Conservation (phyloP, 2,329 filamentous ascomycete genomes). For the Alternaria gansuensis region DNA sequence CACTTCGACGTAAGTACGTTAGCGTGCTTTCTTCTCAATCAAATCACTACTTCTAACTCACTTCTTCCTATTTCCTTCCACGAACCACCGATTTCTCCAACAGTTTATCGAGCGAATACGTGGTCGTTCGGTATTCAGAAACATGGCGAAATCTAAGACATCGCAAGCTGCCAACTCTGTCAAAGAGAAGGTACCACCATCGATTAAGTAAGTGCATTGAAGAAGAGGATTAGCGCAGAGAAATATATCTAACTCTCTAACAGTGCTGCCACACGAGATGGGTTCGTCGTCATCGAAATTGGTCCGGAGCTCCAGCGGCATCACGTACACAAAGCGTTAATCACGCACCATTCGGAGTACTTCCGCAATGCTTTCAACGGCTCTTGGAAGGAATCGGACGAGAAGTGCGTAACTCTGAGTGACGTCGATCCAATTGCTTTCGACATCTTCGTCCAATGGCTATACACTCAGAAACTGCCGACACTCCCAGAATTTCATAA, state of each 20-base stretch:
- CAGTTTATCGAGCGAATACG: too few species aligned
- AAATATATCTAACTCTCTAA: background rate
- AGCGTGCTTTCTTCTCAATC: background rate
- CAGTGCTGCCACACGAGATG: background rate
- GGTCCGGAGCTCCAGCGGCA: background rate
- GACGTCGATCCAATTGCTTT: background rate
- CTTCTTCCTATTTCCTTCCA: too few species aligned
- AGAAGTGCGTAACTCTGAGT: background rate
- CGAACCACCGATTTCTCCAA: too few species aligned
- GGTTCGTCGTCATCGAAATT: background rate
- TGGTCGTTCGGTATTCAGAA: too few species aligned
- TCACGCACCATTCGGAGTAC: conserved; percentile 1
- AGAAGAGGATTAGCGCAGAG: too few species aligned
- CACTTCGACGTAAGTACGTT: background rate
- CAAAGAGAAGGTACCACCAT: too few species aligned
- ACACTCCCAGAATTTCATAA: background rate
- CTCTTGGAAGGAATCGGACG: background rate
- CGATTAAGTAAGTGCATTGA: too few species aligned
- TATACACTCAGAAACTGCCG: background rate
- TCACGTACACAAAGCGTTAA: background rate
- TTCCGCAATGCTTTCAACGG: background rate
- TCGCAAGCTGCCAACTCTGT: too few species aligned
- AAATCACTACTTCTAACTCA: too few species aligned
- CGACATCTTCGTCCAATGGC: background rate
- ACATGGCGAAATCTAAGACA: too few species aligned